Base-by-base conservation (phyloP, 2,329 filamentous ascomycete species). In the Hypocreales sp. region DNA sequence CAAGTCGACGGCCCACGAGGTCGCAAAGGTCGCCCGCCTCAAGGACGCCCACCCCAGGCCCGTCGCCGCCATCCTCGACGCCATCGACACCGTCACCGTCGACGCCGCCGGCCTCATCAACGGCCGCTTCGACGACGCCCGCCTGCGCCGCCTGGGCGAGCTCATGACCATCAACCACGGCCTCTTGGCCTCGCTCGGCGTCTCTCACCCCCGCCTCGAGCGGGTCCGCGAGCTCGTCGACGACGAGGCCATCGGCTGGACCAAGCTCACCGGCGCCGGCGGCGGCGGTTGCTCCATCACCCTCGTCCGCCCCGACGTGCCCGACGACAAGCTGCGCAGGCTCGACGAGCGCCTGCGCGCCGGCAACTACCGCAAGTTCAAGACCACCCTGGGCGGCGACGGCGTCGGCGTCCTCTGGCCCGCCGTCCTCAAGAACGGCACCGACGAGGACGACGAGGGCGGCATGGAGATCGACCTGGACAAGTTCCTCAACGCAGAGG, bases 271-370 rank as follows among this genome's bases (percentile, higher is more conserved):
- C 0, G 90, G 90, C 19, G 90, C 90, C 2, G 90, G 90, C 14
- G 92, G 90, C 9, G 92, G 90, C 31, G 90, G 90, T 3, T 95
- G 92, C 52, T 87, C 86, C 4, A 95, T 98, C 40, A 92, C 87
- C 0, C 60, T 98, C 4, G 61, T 98, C 26, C 79, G 77, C 37
- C 79, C 81, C 0, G 70, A 69, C 17, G 60, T 67, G 2, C 47
- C 68, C 6, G 41, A 48, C 11, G 58, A 68, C 34, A 67, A 67
- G 40, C 53, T 92, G 16, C 52, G 59, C 15, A 56, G 62, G 8
- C 57, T 95, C 11, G 72, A 87, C 38, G 46, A 59, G 21, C 69
- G 72, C 34, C 67, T 87, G 3, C 58, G 67, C 4, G 53, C 61
- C 1, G 79, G 84, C 42, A 80, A 80, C 2, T 98, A 90, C 48